A percentile compares a stretch with the other conserved stretches of the same genome.
Conservation (phyloP, 208 protist genomes). For the Acanthamoeba triangularis region DNA sequence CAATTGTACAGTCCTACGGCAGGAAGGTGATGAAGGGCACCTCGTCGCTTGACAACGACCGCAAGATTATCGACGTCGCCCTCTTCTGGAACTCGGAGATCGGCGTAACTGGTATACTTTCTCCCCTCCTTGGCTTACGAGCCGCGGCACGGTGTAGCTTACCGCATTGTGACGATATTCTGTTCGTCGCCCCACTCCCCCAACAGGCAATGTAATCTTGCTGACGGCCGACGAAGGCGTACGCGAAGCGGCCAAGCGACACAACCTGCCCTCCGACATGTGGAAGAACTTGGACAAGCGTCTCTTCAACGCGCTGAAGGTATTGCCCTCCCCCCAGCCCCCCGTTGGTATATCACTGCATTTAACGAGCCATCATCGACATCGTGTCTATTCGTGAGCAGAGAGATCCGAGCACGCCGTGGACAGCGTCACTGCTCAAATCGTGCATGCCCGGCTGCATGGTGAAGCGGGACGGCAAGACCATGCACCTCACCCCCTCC, state of each 20-base stretch:
- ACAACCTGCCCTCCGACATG: constrained; percentile 19
- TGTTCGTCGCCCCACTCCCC: no score
- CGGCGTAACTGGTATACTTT: background rate
- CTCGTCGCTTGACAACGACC: constrained; percentile 57
- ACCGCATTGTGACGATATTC: background rate
- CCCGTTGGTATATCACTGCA: no score
- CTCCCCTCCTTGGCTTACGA: background rate
- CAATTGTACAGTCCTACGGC: background rate
- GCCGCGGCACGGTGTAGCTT: background rate
- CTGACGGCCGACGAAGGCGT: constrained; percentile 42
- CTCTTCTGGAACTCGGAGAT: constrained; percentile 67
- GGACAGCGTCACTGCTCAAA: background rate
- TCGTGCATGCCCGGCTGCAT: constrained; percentile 32
- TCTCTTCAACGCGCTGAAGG: constrained; percentile 15
- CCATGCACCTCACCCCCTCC: constrained; percentile 19
- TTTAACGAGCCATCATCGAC: no score
- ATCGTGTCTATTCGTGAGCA: background rate
- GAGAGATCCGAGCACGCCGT: background rate
- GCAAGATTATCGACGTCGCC: constrained; percentile 40
- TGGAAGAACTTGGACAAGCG: constrained; percentile 12
- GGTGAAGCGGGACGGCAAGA: constrained; percentile 28
- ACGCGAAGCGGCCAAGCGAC: constrained; percentile 23
- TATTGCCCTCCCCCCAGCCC: background rate
- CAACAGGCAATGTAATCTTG: constrained; percentile 13
- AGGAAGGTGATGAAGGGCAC: constrained; percentile 37